These are phyloP conservation scores for Moricandia moricandioides DNA, from an alignment of 345 rosid species.

Conservation along the genomic window DNA sequence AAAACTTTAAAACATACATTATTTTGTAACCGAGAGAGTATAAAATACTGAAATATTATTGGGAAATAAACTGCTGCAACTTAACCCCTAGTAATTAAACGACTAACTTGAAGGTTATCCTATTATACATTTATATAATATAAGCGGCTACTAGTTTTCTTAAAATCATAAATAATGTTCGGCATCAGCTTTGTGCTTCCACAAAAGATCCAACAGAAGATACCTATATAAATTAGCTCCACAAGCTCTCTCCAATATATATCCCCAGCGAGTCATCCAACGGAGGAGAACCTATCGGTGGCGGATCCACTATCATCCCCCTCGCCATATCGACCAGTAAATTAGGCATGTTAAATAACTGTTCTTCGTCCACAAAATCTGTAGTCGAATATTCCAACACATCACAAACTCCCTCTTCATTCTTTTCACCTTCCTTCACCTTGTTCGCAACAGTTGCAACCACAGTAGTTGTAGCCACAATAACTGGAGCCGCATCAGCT, in stretches of 20 bases:
- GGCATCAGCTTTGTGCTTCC: no score
- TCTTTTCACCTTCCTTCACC: constrained; percentile 17
- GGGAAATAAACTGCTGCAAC: no score
- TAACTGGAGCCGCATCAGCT: background rate
- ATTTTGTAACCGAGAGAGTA: no score
- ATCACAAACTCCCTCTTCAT: constrained; percentile 1
- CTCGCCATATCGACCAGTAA: constrained; percentile 82
- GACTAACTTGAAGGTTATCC: no score
- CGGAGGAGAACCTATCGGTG: constrained; percentile 56
- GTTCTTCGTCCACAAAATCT: constrained; percentile 67
- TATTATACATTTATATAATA: no score
- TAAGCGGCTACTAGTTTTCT: no score
- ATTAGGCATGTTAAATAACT: constrained; percentile 62
- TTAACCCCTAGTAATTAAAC: no score
- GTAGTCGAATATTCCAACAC: constrained; percentile 3
- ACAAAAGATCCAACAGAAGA: no score
- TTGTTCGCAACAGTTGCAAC: background rate
- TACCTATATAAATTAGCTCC: constrained; percentile 41
- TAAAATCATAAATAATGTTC: no score
- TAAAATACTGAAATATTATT: no score
- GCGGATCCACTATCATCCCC: constrained; percentile 83
- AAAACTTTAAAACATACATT: no score
- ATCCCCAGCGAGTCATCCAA: constrained; percentile 58
- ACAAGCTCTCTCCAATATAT: constrained; percentile 53
- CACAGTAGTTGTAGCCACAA: background rate